These are phyloP conservation scores for Asterophora lycoperdoides DNA, from an alignment of 768 basidiomycete species.

Conservation along the genomic window DNA sequence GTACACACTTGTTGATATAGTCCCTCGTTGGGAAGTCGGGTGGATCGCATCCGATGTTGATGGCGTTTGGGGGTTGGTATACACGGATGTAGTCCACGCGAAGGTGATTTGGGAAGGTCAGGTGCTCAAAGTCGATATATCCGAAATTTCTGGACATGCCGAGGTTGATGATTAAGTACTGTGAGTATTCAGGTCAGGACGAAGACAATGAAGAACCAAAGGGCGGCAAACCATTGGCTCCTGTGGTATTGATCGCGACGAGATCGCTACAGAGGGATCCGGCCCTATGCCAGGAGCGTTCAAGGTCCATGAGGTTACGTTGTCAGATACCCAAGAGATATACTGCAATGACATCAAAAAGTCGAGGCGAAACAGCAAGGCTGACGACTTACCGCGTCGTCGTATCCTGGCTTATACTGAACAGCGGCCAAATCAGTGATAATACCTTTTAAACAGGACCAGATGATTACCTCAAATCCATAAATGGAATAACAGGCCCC, in stretches of 20 bases:
- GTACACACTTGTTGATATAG: constrained; percentile 57
- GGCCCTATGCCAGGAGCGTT: constrained; percentile 60
- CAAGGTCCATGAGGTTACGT: constrained; percentile 66
- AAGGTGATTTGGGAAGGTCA: constrained; percentile 57
- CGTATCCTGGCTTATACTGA: constrained; percentile 49
- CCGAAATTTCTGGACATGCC: constrained; percentile 81
- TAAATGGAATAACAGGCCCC: constrained; percentile 63
- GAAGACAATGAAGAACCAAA: constrained; percentile 24
- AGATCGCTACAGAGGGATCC: constrained; percentile 55
- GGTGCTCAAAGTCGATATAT: constrained; percentile 54
- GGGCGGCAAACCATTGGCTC: constrained; percentile 70
- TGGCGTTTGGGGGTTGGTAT: constrained; percentile 53
- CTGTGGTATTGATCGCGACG: constrained; percentile 59
- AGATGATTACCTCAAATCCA: constrained; percentile 61
- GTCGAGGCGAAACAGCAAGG: not conserved
- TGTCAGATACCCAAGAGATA: constrained; percentile 75
- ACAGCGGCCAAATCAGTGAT: not conserved
- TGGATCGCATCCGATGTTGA: constrained; percentile 70
- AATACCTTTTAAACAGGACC: not conserved
- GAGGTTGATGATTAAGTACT: constrained; percentile 79
- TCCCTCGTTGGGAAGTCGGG: constrained; percentile 52
- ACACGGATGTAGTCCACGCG: constrained; percentile 51
- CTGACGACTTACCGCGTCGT: constrained; percentile 44
- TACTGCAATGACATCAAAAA: constrained; percentile 38
- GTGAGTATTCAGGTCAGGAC: constrained; percentile 18